Evolutionary conservation across 371 early-diverging fungal species (phyloP).

Genomic region (Batrachochytrium dendrobatidis): DNA sequence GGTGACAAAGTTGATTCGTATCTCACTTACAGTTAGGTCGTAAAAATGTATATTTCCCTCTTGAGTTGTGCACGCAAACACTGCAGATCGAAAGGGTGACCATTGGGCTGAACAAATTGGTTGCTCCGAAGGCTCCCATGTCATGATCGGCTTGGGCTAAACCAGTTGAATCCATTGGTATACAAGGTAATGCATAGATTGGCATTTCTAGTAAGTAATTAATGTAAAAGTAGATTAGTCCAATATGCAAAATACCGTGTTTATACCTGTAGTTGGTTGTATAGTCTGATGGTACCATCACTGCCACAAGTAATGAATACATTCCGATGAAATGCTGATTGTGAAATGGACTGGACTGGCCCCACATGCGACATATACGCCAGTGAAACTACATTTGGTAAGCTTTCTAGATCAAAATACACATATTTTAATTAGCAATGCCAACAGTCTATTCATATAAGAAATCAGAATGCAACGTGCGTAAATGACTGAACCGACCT

Average conservation of each 20-base stretch:
- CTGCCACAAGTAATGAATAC: constrained; percentile 29
- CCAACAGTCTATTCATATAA: too few species aligned
- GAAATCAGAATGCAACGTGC: too few species aligned
- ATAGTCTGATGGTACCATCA: constrained; percentile 29
- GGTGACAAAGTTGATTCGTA: too few species aligned
- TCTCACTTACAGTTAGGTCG: constrained; percentile 27
- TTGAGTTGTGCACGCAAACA: constrained; percentile 22
- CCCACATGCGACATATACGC: constrained; percentile 30
- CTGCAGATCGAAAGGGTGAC: constrained; percentile 29
- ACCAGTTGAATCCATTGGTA: neutral
- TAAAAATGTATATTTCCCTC: constrained; percentile 32
- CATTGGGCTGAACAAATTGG: constrained; percentile 21
- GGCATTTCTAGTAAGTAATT: too few species aligned
- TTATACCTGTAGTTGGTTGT: constrained; percentile 23
- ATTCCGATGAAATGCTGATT: constrained; percentile 33
- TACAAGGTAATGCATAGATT: too few species aligned
- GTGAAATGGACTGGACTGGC: constrained; percentile 24
- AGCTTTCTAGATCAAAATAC: too few species aligned
- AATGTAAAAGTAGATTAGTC: too few species aligned
- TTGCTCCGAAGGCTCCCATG: constrained; percentile 28
- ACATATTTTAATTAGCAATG: too few species aligned
- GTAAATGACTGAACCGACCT: too few species aligned
- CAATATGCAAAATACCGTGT: too few species aligned
- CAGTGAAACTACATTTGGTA: constrained; percentile 26
- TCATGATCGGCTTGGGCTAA: constrained; percentile 18